Evolutionary conservation across 805 yeast species (phyloP).

Genomic region (Schwanniomyces polymorphus): DNA sequence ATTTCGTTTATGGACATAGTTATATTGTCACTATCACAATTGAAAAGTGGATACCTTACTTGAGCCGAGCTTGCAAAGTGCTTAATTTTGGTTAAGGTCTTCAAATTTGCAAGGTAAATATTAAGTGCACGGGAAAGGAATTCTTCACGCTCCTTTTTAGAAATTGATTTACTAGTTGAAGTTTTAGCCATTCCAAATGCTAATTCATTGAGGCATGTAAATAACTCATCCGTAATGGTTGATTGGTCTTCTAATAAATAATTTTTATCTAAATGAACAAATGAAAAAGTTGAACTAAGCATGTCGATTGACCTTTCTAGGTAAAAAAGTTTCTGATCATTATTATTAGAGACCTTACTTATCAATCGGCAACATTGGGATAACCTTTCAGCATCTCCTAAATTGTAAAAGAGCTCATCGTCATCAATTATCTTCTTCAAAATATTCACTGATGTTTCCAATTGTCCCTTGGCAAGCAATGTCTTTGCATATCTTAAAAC

Average conservation of each 20-base stretch:
- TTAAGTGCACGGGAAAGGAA: constrained; percentile 27
- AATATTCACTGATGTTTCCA: constrained; percentile 26
- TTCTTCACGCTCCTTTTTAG: constrained; percentile 9
- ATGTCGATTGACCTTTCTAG: constrained; percentile 31
- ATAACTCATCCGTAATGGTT: constrained; percentile 37
- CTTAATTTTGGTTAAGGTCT: constrained; percentile 18
- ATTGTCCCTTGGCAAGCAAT: constrained; percentile 39
- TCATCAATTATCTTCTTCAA: constrained; percentile 30
- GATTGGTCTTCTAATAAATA: constrained; percentile 25
- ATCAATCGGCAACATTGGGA: constrained; percentile 40
- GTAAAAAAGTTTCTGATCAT: constrained; percentile 20
- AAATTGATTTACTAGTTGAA: constrained; percentile 3
- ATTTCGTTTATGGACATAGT: constrained; percentile 27
- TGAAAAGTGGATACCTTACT: constrained; percentile 33
- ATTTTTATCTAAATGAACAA: constrained; percentile 20
- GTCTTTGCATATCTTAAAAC: constrained; percentile 41
- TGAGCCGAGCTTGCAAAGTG: constrained; percentile 19
- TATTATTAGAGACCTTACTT: constrained; percentile 21
- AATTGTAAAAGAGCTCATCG: constrained; percentile 33
- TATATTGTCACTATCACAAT: constrained; percentile 31
- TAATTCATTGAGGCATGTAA: constrained; percentile 29
- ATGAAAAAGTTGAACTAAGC: constrained; percentile 29
- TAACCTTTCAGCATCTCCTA: constrained; percentile 43
- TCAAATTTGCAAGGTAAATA: constrained; percentile 37
- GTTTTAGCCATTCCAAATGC: constrained; percentile 31